Evolutionary conservation across 163 green algal species (phyloP), one percentile per base, ranked within the genome.

Genomic region (Scenedesmus sp.): DNA sequence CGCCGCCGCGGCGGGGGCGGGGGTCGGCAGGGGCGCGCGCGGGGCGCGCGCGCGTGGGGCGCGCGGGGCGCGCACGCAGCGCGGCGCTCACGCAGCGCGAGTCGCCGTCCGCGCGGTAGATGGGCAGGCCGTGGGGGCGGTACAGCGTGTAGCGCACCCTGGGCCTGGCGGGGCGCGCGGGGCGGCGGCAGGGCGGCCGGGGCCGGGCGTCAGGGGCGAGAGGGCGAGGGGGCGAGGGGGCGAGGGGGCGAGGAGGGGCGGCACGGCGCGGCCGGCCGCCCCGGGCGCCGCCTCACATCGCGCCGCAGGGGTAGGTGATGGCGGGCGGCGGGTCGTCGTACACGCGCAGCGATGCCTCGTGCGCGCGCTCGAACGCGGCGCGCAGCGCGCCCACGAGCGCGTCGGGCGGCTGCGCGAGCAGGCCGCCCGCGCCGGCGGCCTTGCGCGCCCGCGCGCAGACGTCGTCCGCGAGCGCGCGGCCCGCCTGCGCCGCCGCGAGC

Each of bases 311-410:
- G 65, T 85, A 87, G 11, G 34, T 66, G 20, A 85, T 66, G 17
- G 48, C 84, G 62, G 60, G 75, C 33, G 85, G 85, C 0, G 85
- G 85, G 29, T 86, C 77, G 24, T 88, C 76, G 65, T 90, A 90
- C 34, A 90, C 53, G 9, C 26, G 42, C 18, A 85, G 60, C 0
- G 83, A 81, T 10, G 83, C 67, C 1, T 60, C 26, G 58, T 88
- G 83, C 3, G 78, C 85, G 24, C 79, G 82, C 13, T 74, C 31
- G 64, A 90, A 90, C 0, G 82, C 78, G 18, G 64, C 47, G 42
- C 76, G 39, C 2, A 71, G 31, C 31, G 62, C 60, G 20, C 42
- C 29, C 28, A 56, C 47, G 18, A 62, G 48, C 54, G 67, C 69
- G 7, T 70, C 70, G 15, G 0, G 14, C 2, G 70, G 57, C 24